These are phyloP conservation scores for Phaeoacremonium minimum DNA, from an alignment of 2,329 filamentous ascomycete species.

Conservation along the genomic window DNA sequence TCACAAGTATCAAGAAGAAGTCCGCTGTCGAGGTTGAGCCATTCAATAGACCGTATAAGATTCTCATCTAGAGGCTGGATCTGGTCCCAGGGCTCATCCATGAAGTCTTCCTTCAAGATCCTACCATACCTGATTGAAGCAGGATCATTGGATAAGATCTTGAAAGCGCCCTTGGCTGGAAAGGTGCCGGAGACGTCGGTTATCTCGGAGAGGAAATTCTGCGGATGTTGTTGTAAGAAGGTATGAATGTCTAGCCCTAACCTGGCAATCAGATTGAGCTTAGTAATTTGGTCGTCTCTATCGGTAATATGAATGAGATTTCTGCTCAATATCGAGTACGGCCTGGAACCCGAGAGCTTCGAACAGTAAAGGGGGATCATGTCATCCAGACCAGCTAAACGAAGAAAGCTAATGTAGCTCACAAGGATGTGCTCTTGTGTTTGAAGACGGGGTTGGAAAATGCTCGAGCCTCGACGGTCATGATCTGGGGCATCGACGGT, in stretches of 20 bases:
- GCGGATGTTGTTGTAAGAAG: constrained; percentile 68
- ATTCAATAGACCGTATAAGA: constrained; percentile 77
- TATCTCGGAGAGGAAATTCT: constrained; percentile 45
- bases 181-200: constrained; percentile 26
- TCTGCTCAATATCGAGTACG: constrained; percentile 67
- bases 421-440: constrained; percentile 72
- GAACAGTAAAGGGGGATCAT: constrained; percentile 86
- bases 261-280: constrained; percentile 71
- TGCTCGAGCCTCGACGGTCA: constrained; percentile 17
- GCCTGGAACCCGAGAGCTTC: constrained; percentile 61
- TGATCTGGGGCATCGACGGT: constrained; percentile 28
- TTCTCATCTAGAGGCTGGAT: constrained; percentile 60
- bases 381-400: constrained; percentile 67
- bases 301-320: constrained; percentile 73
- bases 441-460: constrained; percentile 20
- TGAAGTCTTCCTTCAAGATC: constrained; percentile 66
- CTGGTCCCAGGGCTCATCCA: constrained; percentile 53
- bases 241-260: constrained; percentile 67
- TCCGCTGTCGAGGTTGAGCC: constrained; percentile 71
- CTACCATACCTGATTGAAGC: constrained; percentile 56
- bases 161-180: constrained; percentile 41
- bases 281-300: constrained; percentile 57
- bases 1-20: constrained; percentile 25
- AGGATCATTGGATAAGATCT: constrained; percentile 40
- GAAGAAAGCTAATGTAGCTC: constrained; percentile 76